phyloP scores from a whole-genome alignment of 352 stramenopile species.

The Phytophthora parvispora region DNA sequence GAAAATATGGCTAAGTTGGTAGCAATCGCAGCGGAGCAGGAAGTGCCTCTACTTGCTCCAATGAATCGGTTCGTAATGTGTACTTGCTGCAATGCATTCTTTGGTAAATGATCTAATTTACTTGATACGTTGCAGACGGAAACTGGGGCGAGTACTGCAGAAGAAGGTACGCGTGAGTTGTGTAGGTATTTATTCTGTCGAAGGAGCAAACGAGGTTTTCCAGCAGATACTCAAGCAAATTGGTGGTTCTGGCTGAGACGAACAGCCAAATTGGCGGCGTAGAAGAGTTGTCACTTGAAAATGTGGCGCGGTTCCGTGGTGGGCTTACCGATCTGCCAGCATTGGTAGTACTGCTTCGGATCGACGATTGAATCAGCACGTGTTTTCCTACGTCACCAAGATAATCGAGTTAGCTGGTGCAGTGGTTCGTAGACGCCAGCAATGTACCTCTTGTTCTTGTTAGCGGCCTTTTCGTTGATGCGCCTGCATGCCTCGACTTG shows the following conservation, averaged over 20 bases:
- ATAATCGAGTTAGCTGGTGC: background rate
- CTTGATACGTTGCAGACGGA: slow-evolving; percentile 65
- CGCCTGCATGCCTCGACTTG: slow-evolving; percentile 53
- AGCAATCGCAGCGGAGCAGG: slow-evolving; percentile 55
- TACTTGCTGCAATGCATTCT: background rate
- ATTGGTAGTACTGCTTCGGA: slow-evolving; percentile 45
- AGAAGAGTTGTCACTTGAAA: background rate
- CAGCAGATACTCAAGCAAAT: slow-evolving; percentile 58
- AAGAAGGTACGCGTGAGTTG: slow-evolving; percentile 96
- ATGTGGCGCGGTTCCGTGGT: background rate
- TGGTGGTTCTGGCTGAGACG: too few relatives aligned
- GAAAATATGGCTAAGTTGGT: slow-evolving; percentile 90
- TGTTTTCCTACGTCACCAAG: slow-evolving; percentile 21
- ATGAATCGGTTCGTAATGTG: slow-evolving; percentile 48
- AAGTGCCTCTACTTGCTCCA: slow-evolving; percentile 55
- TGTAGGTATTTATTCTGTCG: slow-evolving; percentile 95
- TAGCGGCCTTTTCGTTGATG: slow-evolving; percentile 46
- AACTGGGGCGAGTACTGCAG: slow-evolving; percentile 91
- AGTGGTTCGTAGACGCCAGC: background rate
- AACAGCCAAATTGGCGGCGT: background rate
- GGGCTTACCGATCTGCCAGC: slow-evolving; percentile 47
- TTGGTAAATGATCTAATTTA: background rate
- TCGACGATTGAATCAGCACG: slow-evolving; percentile 36
- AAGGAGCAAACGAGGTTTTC: slow-evolving; percentile 95
- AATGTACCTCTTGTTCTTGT: slow-evolving; percentile 36